Base-by-base conservation (phyloP, 225 moss, liverwort and hornwort species). In the Anthoceros angustus region DNA sequence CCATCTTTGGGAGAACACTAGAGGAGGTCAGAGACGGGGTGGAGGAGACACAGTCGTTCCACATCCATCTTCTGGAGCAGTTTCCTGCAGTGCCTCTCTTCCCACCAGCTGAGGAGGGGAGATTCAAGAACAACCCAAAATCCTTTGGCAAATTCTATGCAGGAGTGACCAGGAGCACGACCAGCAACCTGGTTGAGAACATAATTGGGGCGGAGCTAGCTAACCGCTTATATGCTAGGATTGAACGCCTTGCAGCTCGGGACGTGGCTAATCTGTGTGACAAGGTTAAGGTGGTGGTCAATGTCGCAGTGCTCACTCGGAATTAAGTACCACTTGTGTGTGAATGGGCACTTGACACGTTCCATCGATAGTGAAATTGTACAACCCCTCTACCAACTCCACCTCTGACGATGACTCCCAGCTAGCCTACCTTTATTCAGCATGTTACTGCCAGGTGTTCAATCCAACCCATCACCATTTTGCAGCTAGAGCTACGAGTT, bases 271-370 rank as follows among this genome's bases (percentile, higher is more conserved):
- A 11, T 16, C 45, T 46, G 6, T 46, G 16, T 46, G 45, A 46
- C 45, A 46, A 46, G 45, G 45, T 46, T 46, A 46, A 46, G 16
- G 45, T 46, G 45, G 45, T 55, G 55, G 55, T 23, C 55, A 55
- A 55, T 55, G 55, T 55, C 18, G 55, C n/a, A 20, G 16, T 55
- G 5, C 55, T 55, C 14, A 23, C 23, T 18, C 7, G 55, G 45
- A 2, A 46, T 11, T 46, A 6, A 46, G 12, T 46, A 16, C 45
- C 5, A 55, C 55, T 15, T 20, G 55, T 55, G 1, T 23, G 23
- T 55, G 7, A 48, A 2, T 48, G 32, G 32, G 32, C 32, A 32
- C 32, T 32, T 32, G 2, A 32, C 32, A 32, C 32, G 32, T 32
- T 32, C 32, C 32, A 32, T 32, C 32, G 32, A 32, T 32, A 32